Conservation (phyloP, 306 rosid species). For the Cucurbita ficifolia region DNA sequence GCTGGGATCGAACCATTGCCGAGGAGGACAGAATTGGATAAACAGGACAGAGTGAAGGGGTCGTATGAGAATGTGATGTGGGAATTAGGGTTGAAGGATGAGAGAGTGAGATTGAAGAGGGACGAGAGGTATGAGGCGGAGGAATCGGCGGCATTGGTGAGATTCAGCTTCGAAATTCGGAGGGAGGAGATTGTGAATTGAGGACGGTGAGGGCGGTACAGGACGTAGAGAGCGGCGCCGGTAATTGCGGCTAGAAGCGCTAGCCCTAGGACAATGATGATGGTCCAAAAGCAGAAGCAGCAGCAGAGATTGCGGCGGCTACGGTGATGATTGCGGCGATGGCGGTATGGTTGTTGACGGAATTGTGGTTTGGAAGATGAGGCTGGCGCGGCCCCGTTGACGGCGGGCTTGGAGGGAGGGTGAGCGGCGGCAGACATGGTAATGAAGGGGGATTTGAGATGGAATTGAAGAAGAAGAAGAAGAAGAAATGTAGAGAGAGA, state of each 20-base stretch:
- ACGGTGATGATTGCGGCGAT: conserved; percentile 38
- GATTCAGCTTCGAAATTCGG: conserved; percentile 66
- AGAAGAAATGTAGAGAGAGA: conserved; percentile 1
- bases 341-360: conserved; percentile 55
- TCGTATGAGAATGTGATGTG: conserved; percentile 68
- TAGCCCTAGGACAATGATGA: conserved; percentile 32
- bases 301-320: conserved; percentile 60
- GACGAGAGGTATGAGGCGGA: conserved; percentile 56
- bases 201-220: conserved; percentile 82
- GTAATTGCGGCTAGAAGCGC: conserved; percentile 59
- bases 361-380: conserved; percentile 25
- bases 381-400: background rate
- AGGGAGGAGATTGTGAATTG: conserved; percentile 72
- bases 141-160: conserved; percentile 49
- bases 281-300: conserved; percentile 89
- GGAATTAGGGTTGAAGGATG: conserved; percentile 64
- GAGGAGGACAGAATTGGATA: conserved; percentile 29
- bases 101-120: conserved; percentile 59
- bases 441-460: background rate
- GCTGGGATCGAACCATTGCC: conserved; percentile 66
- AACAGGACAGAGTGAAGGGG: conserved; percentile 28
- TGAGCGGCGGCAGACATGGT: background rate
- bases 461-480: background rate
- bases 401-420: background rate
- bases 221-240: conserved; percentile 62